Evolutionary conservation across 2,329 filamentous ascomycete species (phyloP), one percentile per base, ranked within the genome.

Genomic region (Cercospora citrullina): DNA sequence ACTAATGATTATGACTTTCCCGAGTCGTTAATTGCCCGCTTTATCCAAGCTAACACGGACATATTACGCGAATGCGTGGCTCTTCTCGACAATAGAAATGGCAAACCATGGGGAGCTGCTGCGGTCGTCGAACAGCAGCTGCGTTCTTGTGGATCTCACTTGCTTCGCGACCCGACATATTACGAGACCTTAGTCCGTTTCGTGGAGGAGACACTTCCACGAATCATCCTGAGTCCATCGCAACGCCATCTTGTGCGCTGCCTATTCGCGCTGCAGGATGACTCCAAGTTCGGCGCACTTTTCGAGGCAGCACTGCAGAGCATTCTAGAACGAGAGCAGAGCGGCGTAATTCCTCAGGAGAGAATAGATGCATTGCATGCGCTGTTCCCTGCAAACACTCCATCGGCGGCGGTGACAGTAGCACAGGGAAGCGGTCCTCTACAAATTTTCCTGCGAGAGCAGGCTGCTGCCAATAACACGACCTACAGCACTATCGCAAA

Each of bases 221-320:
- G 82, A 1, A 80, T 95, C 16, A 79, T 94, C 2, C 79, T 85
- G 1, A 93, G 92, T 0, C 87, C 91, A 0, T 94, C 92, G 1
- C 87, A 87, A 0, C 79, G 85, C 1, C 85, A 89, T 61, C 78
- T 97, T 0, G 81, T 93, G 7, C 86, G 89, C 0, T 87, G 89
- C 10, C 81, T 96, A 0, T 85, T 89, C 59, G 78, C 85, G 0
- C 81, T 79, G 28, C 73, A 75, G 5, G 71, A 75, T 1, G 72
- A 77, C 12, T n/a, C 78, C 70, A 63, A 74, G 74, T 72, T 80
- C 81, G 55, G 72, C 75, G 68, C 75, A 65, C 65, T 71, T 6
- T 77, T 76, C 48, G 33, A 69, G 8, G 63, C 59, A 23, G 71
- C 71, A 8, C 36, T 78, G 18, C 45, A 65, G 12, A 48, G 39